Evolutionary conservation across 345 rosid genomes (phyloP), one percentile per base, ranked within the genome.

Genomic region (Bruguiera sexangula): DNA sequence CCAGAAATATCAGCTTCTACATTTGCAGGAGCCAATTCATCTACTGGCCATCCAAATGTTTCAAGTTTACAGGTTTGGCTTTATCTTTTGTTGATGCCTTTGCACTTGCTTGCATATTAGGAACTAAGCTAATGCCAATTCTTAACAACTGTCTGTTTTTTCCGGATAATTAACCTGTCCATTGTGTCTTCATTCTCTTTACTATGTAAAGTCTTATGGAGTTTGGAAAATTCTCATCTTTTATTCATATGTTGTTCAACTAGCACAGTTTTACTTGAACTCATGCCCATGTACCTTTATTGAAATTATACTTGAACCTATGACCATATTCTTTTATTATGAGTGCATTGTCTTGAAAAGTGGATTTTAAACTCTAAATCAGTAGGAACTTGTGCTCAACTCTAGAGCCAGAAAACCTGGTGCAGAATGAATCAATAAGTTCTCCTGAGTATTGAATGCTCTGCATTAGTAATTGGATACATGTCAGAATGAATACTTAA

Each of bases 1-100:
- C 63, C 32, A 68, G 83, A 83, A 59, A 37, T 75, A 66, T 78
- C 87, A 58, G 66, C 82, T 74, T 69, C 81, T 74, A 53, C 76
- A 65, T 64, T 72, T 6, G 26, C 62, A 56, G 73, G 71, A 43
- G 74, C 75, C 52, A 29, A 71, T 71, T 69, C 60, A 52, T 78
- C 86, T 69, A 68, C 75, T 69, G 67, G 79, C 71, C 77, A 78
- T 48, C 71, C 46, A 24, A 74, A 74, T 62, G 65, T 66, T 70
- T 65, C 70, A 73, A 72, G 72, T 70, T 75, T 78, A 63, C 74
- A 82, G 79, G 81, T 87, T 58, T 21, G 58, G 11, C 69, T 70
- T 21, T 71, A 66, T 70, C 56, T 56, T 60, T 31, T 52, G 37
- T 31, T 2, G 69, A 7, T 34, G 37, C 37, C 37, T 51, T 69